Percentiles rank a stretch among this genome's conserved stretches.
phyloP scores from a whole-genome alignment of 2,329 filamentous ascomycete species.

The Colletotrichum viniferum region DNA sequence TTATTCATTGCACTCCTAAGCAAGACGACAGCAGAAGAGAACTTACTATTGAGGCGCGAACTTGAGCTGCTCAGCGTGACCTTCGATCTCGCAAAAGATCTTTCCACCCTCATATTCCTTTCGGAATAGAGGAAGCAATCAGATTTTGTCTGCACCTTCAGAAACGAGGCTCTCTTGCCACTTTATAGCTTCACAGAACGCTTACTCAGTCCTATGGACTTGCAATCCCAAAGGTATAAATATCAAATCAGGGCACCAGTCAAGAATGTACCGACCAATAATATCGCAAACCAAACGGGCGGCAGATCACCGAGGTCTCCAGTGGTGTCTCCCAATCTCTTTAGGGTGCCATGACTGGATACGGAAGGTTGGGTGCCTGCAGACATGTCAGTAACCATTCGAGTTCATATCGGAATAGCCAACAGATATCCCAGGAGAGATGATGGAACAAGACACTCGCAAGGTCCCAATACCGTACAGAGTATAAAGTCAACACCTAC shows the following conservation, averaged over 20 bases:
- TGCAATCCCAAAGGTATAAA: not conserved
- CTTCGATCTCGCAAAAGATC: not conserved
- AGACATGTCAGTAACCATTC: not conserved
- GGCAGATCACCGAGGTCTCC: not conserved
- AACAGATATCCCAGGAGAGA: not conserved
- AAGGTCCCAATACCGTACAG: rapidly evolving
- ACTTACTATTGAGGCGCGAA: not conserved
- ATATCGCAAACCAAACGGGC: not conserved
- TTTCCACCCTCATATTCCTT: no score
- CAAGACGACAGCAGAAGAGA: not conserved
- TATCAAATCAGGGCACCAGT: not conserved
- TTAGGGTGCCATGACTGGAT: no score
- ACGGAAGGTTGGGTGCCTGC: not conserved
- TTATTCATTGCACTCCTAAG: not conserved
- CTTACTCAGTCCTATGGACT: not conserved
- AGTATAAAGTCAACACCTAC: not conserved
- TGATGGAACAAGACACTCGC: not conserved
- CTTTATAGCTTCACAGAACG: not conserved
- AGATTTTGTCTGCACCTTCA: not conserved
- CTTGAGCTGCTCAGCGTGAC: not conserved
- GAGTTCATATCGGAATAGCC: not conserved
- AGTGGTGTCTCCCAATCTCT: not conserved
- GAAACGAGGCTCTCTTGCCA: not conserved
- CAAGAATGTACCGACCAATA: not conserved
- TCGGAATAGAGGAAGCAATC: no score